Evolutionary conservation across 2,329 filamentous ascomycete genomes (phyloP).

Genomic region (Fusarium camptoceras): DNA sequence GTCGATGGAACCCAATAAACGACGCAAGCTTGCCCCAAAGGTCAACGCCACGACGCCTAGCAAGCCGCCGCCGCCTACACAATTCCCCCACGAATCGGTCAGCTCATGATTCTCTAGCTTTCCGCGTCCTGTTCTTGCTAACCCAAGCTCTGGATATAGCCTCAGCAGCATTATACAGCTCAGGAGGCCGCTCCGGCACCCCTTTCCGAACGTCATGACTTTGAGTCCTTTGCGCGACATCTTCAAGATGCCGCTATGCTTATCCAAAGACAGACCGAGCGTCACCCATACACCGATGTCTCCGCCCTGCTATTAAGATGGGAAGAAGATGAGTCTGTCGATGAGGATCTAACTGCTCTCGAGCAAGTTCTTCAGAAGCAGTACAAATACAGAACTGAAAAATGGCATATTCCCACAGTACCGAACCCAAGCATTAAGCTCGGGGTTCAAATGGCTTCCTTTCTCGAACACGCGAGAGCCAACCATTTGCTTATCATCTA

Average conservation of each 20-base stretch:
- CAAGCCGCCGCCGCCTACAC: constrained; percentile 50
- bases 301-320: constrained; percentile 71
- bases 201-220: constrained; percentile 67
- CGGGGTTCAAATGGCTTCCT: constrained; percentile 68
- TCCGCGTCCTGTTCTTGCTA: constrained; percentile 35
- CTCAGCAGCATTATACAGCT: constrained; percentile 52
- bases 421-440: constrained; percentile 71
- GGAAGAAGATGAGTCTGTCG: constrained; percentile 68
- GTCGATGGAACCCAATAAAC: constrained; percentile 59
- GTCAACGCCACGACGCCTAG: constrained; percentile 50
- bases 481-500: constrained; percentile 74
- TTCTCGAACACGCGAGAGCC: constrained; percentile 67
- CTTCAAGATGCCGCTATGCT: constrained; percentile 76
- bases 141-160: constrained; percentile 35
- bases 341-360: constrained; percentile 65
- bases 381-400: constrained; percentile 70
- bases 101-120: constrained; percentile 45
- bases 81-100: constrained; percentile 52
- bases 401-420: constrained; percentile 70
- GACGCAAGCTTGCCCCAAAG: constrained; percentile 59
- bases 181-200: constrained; percentile 55
- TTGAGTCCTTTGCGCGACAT: constrained; percentile 74
- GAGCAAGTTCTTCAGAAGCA: constrained; percentile 69
- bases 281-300: constrained; percentile 66
- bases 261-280: constrained; percentile 72